These are phyloP conservation scores for Rhizopogon sp. DNA, from an alignment of 768 basidiomycete species.

Conservation along the genomic window DNA sequence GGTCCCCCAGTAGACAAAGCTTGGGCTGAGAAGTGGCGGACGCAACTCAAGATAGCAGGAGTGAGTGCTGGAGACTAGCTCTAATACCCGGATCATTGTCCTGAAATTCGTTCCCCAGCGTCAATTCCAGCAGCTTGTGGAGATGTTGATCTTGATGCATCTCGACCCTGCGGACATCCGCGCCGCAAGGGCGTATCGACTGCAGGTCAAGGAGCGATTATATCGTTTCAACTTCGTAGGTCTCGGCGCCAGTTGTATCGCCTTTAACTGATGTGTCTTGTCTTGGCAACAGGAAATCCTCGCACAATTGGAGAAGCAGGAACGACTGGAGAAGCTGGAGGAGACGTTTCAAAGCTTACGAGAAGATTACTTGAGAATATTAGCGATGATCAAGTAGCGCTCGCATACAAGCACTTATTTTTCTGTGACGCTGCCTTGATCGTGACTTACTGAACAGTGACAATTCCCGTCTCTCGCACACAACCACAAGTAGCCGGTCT, in stretches of 20 bases:
- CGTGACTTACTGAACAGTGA: too few relatives aligned
- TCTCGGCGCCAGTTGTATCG: slow-evolving; percentile 5
- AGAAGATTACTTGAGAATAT: slow-evolving; percentile 81
- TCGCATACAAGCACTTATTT: background rate
- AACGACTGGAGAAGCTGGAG: slow-evolving; percentile 83
- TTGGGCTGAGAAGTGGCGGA: slow-evolving; percentile 80
- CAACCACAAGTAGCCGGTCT: too few relatives aligned
- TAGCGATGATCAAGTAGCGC: slow-evolving; percentile 41
- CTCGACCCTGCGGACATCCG: slow-evolving; percentile 58
- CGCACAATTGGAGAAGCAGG: slow-evolving; percentile 80
- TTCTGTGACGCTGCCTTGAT: background rate
- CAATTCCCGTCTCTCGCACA: too few relatives aligned
- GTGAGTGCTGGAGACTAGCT: slow-evolving; percentile 36
- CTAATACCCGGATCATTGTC: slow-evolving; percentile 2
- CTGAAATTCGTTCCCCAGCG: slow-evolving; percentile 43
- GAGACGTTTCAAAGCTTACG: slow-evolving; percentile 87
- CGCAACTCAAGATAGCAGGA: slow-evolving; percentile 83
- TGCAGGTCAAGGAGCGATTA: slow-evolving; percentile 93
- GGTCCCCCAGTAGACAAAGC: slow-evolving; percentile 72
- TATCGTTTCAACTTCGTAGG: slow-evolving; percentile 93
- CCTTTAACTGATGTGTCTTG: background rate
- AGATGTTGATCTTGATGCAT: slow-evolving; percentile 81
- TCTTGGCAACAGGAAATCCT: slow-evolving; percentile 64
- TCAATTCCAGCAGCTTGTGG: slow-evolving; percentile 87
- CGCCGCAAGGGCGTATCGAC: slow-evolving; percentile 60